Percentiles rank a stretch among this genome's conserved stretches.
Conservation (phyloP, 345 rosid genomes). For the Moricandia moricandioides region DNA sequence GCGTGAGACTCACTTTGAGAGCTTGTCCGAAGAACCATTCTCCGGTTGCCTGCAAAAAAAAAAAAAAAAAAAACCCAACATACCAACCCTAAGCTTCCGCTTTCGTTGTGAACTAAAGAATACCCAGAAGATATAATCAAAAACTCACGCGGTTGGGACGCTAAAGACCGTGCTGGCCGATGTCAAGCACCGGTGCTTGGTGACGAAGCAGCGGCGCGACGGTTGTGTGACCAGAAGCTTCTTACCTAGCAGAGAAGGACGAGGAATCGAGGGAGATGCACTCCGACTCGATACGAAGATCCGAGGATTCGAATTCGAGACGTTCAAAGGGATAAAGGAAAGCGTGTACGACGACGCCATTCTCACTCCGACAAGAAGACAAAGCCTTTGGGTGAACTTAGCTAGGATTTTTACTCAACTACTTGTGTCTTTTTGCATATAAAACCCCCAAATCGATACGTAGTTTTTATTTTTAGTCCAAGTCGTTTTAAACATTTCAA, state of each 20-base stretch:
- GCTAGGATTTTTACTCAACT: not conserved
- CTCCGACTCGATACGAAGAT: conserved; percentile 18
- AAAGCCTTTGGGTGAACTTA: not conserved
- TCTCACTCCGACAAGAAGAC: not conserved
- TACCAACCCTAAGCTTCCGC: conserved; percentile 20
- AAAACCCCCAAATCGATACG: not conserved
- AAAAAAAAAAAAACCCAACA: too few species aligned
- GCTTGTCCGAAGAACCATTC: conserved; percentile 45
- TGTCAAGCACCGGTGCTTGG: conserved; percentile 39
- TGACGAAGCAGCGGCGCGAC: conserved; percentile 32
- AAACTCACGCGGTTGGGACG: conserved; percentile 62
- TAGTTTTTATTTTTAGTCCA: not conserved
- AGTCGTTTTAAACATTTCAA: not conserved
- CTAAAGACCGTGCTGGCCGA: conserved; percentile 50
- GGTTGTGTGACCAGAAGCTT: conserved; percentile 41
- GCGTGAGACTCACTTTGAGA: conserved; percentile 58
- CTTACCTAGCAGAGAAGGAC: conserved; percentile 43
- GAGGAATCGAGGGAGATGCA: conserved; percentile 26
- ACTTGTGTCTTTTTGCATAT: not conserved
- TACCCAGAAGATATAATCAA: too few species aligned
- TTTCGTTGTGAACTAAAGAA: too few species aligned
- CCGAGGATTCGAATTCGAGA: conserved; percentile 30
- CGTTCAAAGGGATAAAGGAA: conserved; percentile 44
- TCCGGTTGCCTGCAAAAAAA: conserved; percentile 55
- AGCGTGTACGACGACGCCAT: conserved; percentile 59